Evolutionary conservation across 176 grass and related monocot species (phyloP).

Genomic region (Hyparrhenia diplandra): DNA sequence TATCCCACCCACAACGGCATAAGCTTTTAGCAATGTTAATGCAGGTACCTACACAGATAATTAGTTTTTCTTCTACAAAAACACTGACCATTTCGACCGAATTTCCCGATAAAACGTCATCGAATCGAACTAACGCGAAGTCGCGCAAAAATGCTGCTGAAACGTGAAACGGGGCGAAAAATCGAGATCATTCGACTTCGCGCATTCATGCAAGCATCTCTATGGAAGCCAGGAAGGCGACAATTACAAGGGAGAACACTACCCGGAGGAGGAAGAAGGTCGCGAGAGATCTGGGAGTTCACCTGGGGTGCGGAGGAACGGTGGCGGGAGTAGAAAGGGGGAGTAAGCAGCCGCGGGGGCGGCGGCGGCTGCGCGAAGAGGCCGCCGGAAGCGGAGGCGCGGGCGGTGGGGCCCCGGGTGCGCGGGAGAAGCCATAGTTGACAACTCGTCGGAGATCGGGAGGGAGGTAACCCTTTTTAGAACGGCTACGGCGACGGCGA

Average conservation of each 20-base stretch:
- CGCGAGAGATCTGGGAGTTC: conserved; percentile 14
- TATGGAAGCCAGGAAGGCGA: background rate
- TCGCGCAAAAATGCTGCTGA: background rate
- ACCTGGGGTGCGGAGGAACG: conserved; percentile 13
- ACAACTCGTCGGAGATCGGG: conserved; percentile 14
- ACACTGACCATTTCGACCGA: background rate
- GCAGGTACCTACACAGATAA: background rate
- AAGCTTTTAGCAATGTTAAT: background rate
- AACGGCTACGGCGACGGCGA: conserved; percentile 10
- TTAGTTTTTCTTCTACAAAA: background rate
- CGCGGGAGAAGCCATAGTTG: conserved; percentile 12
- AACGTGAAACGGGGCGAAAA: background rate
- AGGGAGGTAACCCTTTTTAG: conserved; percentile 27
- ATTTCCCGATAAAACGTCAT: conserved; percentile 5
- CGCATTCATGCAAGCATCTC: background rate
- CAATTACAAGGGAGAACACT: background rate
- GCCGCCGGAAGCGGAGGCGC: conserved; percentile 9
- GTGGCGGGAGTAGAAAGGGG: background rate
- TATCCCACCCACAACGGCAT: background rate
- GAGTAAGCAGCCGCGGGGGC: background rate
- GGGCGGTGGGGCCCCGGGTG: background rate
- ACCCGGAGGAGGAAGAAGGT: background rate
- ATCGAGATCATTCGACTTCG: background rate
- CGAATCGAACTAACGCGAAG: background rate
- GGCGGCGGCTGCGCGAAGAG: conserved; percentile 12